Percentiles rank a stretch among this genome's conserved stretches.
These are phyloP conservation scores for Haplographium delicatum DNA, from an alignment of 495 filamentous ascomycete genomes.

Conservation along the genomic window DNA sequence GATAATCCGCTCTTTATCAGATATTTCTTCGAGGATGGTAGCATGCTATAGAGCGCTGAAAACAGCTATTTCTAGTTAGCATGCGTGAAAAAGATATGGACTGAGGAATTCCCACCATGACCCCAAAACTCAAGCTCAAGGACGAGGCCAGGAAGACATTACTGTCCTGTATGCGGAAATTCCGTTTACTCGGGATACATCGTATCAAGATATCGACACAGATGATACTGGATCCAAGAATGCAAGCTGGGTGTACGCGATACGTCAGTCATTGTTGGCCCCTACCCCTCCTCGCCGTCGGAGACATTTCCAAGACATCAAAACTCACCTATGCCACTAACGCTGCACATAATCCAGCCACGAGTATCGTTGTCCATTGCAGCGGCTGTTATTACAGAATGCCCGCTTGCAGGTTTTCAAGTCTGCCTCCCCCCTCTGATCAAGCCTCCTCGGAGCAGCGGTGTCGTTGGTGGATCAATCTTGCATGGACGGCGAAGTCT, in stretches of 20 bases:
- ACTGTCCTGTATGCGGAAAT: conserved; percentile 86
- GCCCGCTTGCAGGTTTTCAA: too few relatives aligned
- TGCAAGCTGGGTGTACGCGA: conserved; percentile 54
- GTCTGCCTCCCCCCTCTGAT: too few relatives aligned
- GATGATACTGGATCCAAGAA: conserved; percentile 76
- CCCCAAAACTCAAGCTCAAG: conserved; percentile 87
- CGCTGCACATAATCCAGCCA: conserved; percentile 87
- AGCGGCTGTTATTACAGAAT: conserved; percentile 27
- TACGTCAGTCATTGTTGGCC: neutral
- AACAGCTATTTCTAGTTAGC: conserved; percentile 59
- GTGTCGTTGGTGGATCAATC: too few relatives aligned
- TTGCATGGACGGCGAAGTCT: too few relatives aligned
- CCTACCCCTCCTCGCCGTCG: too few relatives aligned
- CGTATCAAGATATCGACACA: conserved; percentile 77
- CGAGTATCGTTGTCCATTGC: conserved; percentile 73
- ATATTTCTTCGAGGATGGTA: conserved; percentile 76
- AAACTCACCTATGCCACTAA: conserved; percentile 71
- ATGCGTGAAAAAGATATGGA: neutral
- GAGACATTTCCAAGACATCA: conserved; percentile 2
- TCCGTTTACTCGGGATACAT: conserved; percentile 60
- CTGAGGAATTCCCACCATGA: conserved; percentile 65
- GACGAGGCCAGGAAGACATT: conserved; percentile 83
- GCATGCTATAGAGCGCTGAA: conserved; percentile 89
- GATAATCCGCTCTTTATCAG: conserved; percentile 62
- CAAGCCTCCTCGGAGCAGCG: too few relatives aligned